Conservation (phyloP, 2,329 filamentous ascomycete species). For the Berkeleyomyces rouxiae region DNA sequence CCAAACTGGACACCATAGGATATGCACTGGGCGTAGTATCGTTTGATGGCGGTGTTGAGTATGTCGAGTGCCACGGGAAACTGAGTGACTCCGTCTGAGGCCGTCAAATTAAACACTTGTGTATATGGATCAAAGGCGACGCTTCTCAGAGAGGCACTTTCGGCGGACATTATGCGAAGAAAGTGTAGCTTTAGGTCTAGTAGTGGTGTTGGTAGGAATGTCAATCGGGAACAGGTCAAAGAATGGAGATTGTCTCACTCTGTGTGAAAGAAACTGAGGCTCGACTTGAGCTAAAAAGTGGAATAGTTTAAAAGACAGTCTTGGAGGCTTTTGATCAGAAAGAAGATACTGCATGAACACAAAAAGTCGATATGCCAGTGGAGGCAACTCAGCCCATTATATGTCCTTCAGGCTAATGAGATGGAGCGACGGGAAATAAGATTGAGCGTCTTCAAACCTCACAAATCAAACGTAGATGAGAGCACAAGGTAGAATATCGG, state of each 20-base stretch:
- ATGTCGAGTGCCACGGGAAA: background rate
- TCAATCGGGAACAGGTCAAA: background rate
- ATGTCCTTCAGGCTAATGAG: no score
- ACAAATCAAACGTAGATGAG: no score
- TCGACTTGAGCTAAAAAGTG: background rate
- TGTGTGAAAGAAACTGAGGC: background rate
- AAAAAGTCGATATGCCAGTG: no score
- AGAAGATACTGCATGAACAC: background rate
- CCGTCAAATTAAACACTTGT: background rate
- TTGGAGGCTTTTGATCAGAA: background rate
- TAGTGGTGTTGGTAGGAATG: background rate
- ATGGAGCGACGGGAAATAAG: no score
- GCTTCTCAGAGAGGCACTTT: background rate
- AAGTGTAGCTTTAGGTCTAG: background rate
- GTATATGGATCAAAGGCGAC: constrained; percentile 1
- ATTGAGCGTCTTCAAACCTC: no score
- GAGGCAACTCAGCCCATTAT: no score
- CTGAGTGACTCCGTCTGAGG: background rate
- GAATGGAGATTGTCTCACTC: background rate
- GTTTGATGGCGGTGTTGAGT: constrained; percentile 21
- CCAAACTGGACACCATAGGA: constrained; percentile 58
- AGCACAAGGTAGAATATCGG: no score
- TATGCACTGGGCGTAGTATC: constrained; percentile 29
- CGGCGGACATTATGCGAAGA: background rate
- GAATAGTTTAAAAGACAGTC: background rate